Evolutionary conservation across 305 asterid genomes (phyloP), one percentile per base, ranked within the genome.

Genomic region (Plantago coronopus): DNA sequence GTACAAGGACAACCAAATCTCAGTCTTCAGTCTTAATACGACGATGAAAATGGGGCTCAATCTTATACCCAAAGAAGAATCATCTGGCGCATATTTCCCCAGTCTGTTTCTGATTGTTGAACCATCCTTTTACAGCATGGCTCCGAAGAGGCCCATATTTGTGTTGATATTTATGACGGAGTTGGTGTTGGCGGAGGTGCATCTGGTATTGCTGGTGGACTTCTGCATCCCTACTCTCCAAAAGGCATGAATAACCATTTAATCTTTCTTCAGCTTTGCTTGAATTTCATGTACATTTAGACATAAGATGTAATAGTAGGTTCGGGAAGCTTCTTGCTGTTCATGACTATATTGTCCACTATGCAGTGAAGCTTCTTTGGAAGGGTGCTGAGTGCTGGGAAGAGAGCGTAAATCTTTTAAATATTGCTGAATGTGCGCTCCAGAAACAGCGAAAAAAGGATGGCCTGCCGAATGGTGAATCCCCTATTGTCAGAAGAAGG

Each of bases 181-280:
- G 82, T 76, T 61, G 99, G 96, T 25, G 63, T 89, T 46, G 99
- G 99, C 45, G 99, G 99, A 59, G 99, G 99, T 68, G 99, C 97
- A 23, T 94, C 99, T 63, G 99, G 99, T 56, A 84, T 94, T 69
- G 91, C 97, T 73, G 99, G 96, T 46, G 97, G 99, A 29, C 97
- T 94, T 63, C 84, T 94, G 65, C 96, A 94, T 74, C 99, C 99
- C 3, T 94, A 94, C 70, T 85, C 97, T 37, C 97, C 99, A n/a
- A 94, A 89, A 85, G 96, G 96, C 88, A 47, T 61, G 10, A 37
- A 19, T 61, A 48, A 44, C 18, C 46, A 14, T 55, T 38, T 21
- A 44, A 48, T 73, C 31, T 42, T 22, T 42, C 54, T 27, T 61
- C 20, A 14, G 48, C 40, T 62, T 45, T 15, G 31, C 22, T 42